Conservation (phyloP, 2,329 filamentous ascomycete genomes). For the Emmonsiellopsis sp. region DNA sequence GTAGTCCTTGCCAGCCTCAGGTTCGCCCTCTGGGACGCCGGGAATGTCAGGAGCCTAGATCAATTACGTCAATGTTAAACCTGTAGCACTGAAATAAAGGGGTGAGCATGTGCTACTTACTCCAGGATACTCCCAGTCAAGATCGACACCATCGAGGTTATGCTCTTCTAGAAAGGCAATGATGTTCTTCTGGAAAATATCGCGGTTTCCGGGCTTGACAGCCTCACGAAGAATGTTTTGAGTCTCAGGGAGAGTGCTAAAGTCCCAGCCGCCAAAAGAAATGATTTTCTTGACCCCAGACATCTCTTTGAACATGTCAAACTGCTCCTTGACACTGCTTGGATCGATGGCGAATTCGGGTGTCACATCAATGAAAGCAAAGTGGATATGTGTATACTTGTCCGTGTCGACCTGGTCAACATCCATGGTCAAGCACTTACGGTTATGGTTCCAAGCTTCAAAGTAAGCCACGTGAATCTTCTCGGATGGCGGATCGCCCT, state of each 20-base stretch:
- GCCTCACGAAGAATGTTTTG: slow-evolving; percentile 30
- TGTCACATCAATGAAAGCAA: slow-evolving; percentile 24
- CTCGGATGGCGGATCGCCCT: slow-evolving; percentile 10
- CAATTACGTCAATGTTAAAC: background rate
- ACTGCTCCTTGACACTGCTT: slow-evolving; percentile 3
- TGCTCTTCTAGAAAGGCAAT: slow-evolving; percentile 31
- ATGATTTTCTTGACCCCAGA: slow-evolving; percentile 25
- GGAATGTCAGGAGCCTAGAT: slow-evolving; percentile 20
- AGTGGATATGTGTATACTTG: slow-evolving; percentile 25
- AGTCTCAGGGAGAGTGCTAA: slow-evolving; percentile 27
- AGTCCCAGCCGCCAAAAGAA: slow-evolving; percentile 36
- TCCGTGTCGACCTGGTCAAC: slow-evolving; percentile 11
- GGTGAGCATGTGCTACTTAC: background rate
- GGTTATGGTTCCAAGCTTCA: slow-evolving; percentile 18
- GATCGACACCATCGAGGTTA: slow-evolving; percentile 29
- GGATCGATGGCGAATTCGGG: slow-evolving; percentile 19
- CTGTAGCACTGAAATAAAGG: background rate
- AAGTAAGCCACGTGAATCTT: slow-evolving; percentile 19
- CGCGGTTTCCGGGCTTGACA: slow-evolving; percentile 27
- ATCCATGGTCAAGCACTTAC: slow-evolving; percentile 18
- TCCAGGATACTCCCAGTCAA: slow-evolving; percentile 31
- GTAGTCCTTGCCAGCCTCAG: slow-evolving; percentile 23
- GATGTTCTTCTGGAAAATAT: slow-evolving; percentile 26
- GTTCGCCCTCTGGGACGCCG: slow-evolving; percentile 20
- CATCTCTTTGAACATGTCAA: background rate